Evolutionary conservation across 2,329 filamentous ascomycete genomes (phyloP).

Genomic region (Beauveria sp.): DNA sequence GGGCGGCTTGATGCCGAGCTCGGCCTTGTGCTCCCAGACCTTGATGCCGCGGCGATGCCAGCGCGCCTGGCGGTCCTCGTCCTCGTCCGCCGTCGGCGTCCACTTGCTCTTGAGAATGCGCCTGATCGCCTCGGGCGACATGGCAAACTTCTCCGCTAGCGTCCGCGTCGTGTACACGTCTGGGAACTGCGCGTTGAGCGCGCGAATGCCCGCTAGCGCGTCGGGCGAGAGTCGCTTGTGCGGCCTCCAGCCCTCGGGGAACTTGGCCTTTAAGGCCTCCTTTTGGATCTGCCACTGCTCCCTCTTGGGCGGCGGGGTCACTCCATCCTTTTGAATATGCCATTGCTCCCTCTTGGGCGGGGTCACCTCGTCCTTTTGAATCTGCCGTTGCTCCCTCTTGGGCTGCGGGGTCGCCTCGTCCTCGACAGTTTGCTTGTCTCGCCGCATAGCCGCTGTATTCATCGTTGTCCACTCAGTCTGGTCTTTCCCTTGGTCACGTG

Average conservation of each 20-base stretch:
- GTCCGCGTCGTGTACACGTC: slow-evolving; percentile 65
- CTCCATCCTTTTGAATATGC: slow-evolving; percentile 54
- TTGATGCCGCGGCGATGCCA: slow-evolving; percentile 55
- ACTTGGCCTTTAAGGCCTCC: slow-evolving; percentile 65
- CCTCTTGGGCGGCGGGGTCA: slow-evolving; percentile 15
- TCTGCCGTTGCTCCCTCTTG: slow-evolving; percentile 54
- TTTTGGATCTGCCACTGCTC: slow-evolving; percentile 73
- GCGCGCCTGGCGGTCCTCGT: slow-evolving; percentile 47
- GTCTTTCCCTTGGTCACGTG: neutral
- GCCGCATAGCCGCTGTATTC: no score
- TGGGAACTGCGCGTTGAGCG: slow-evolving; percentile 70
- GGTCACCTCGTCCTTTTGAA: slow-evolving; percentile 52
- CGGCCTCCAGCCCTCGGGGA: slow-evolving; percentile 74
- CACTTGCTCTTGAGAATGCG: slow-evolving; percentile 79
- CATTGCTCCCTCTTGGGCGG: slow-evolving; percentile 44
- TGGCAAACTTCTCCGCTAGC: slow-evolving; percentile 70
- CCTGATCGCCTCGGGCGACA: slow-evolving; percentile 81
- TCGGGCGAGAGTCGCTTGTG: slow-evolving; percentile 85
- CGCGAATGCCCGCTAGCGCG: slow-evolving; percentile 80
- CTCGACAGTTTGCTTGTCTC: neutral
- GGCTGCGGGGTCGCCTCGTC: neutral
- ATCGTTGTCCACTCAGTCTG: no score
- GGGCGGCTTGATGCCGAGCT: slow-evolving; percentile 54
- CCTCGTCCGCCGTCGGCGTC: slow-evolving; percentile 52
- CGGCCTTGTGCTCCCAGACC: slow-evolving; percentile 53